phyloP scores from a whole-genome alignment of 2,329 filamentous ascomycete genomes.

The Cladosporium cucumerinum region DNA sequence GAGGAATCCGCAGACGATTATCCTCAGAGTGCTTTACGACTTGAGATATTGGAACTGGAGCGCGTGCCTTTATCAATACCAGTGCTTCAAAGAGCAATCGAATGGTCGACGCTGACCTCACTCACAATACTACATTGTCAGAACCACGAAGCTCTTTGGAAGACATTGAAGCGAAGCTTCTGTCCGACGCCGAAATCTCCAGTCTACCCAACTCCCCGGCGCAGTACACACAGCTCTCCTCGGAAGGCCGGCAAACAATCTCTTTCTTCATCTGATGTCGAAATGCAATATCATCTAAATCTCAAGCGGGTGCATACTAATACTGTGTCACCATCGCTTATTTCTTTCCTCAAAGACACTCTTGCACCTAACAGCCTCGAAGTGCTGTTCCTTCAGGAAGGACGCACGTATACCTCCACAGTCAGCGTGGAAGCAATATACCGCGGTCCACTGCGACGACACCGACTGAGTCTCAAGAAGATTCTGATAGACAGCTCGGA shows the following conservation, averaged over 20 bases:
- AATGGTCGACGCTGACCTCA: conserved; percentile 69
- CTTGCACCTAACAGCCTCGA: conserved; percentile 77
- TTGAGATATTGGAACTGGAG: conserved; percentile 74
- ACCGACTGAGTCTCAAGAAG: conserved; percentile 67
- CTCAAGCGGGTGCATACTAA: conserved; percentile 76
- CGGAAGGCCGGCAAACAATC: conserved; percentile 24
- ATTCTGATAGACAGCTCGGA: conserved; percentile 70
- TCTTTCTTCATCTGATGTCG: conserved; percentile 20
- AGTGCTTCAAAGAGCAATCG: conserved; percentile 66
- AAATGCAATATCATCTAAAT: conserved; percentile 56
- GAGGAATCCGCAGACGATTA: neutral
- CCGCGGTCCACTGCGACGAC: conserved; percentile 65
- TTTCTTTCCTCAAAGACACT: conserved; percentile 73
- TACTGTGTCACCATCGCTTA: conserved; percentile 63
- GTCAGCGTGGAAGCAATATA: conserved; percentile 71
- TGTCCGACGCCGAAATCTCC: conserved; percentile 38
- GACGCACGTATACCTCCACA: conserved; percentile 50
- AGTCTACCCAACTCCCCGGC: conserved; percentile 37
- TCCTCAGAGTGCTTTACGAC: conserved; percentile 55
- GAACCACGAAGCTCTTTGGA: conserved; percentile 73
- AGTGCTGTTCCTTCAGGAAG: conserved; percentile 72
- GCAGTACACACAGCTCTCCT: conserved; percentile 29
- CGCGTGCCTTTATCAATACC: conserved; percentile 69
- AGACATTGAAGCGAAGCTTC: conserved; percentile 59
- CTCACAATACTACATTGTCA: conserved; percentile 72